Conservation (phyloP, 768 basidiomycete species). For the Lentinus tigrinus region DNA sequence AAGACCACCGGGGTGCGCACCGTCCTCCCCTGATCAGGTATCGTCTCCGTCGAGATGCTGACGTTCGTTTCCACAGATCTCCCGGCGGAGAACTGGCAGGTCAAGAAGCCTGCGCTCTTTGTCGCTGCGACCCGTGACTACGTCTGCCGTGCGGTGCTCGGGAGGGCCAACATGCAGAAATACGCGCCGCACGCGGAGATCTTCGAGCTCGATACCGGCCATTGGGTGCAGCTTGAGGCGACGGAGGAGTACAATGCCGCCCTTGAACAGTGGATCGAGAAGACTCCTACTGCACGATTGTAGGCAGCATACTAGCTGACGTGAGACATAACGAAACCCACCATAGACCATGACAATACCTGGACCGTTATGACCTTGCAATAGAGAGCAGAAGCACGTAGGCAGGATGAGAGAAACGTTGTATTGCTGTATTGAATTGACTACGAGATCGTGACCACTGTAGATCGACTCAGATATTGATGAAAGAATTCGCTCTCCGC, state of each 20-base stretch:
- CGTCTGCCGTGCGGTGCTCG: conserved; percentile 27
- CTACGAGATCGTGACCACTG: too few relatives aligned
- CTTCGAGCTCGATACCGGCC: conserved; percentile 35
- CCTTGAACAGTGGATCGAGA: conserved; percentile 32
- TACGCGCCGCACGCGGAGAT: conserved; percentile 29
- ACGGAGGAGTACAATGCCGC: conserved; percentile 33
- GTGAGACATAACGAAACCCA: too few relatives aligned
- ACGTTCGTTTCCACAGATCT: not conserved
- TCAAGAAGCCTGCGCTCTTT: conserved; percentile 38
- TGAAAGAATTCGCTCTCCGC: too few relatives aligned
- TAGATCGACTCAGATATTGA: too few relatives aligned
- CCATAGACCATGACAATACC: too few relatives aligned
- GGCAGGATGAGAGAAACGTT: too few relatives aligned
- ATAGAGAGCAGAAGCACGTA: too few relatives aligned
- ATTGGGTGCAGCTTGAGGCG: conserved; percentile 37
- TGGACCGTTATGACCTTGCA: too few relatives aligned
- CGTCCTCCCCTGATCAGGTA: too few relatives aligned
- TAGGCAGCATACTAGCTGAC: too few relatives aligned
- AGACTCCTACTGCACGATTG: not conserved
- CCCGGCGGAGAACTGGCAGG: conserved; percentile 19
- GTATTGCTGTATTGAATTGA: too few relatives aligned
- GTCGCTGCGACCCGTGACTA: conserved; percentile 34
- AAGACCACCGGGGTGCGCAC: conserved; percentile 29
- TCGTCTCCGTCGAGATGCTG: too few relatives aligned
- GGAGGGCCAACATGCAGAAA: conserved; percentile 22